Conservation (phyloP, 441 rosid species). For the Gossypium schwendimanii region DNA sequence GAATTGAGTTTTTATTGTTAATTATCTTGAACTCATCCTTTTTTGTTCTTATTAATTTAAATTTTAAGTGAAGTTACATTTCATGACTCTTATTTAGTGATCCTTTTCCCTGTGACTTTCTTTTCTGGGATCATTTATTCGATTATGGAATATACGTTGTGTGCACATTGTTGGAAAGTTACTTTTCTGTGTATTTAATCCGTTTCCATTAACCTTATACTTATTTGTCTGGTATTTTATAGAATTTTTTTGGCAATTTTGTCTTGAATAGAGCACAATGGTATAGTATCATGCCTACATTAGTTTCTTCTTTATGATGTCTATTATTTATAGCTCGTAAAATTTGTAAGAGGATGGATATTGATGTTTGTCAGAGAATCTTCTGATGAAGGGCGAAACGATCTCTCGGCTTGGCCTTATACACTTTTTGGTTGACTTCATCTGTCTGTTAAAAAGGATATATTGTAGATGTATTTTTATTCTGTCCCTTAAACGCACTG, state of each 20-base stretch:
- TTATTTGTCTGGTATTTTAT: not conserved
- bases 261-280: not conserved
- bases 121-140: not conserved
- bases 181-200: not conserved
- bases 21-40: not conserved
- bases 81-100: not conserved
- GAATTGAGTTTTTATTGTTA: not conserved
- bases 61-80: not conserved
- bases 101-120: not conserved
- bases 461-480: not conserved
- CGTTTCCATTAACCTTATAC: not conserved
- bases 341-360: not conserved
- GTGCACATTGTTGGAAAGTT: not conserved
- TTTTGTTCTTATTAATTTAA: not conserved
- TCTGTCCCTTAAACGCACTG: not conserved
- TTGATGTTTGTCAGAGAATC: not conserved
- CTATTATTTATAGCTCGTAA: not conserved
- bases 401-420: not conserved
- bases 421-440: not conserved
- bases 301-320: slow-evolving; percentile 3
- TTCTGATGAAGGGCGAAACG: not conserved
- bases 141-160: not conserved
- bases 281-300: not conserved
- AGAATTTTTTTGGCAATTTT: not conserved
- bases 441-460: not conserved